Evolutionary conservation across 139 green algal species (phyloP).

Genomic region (Haematococcus lacustris): DNA sequence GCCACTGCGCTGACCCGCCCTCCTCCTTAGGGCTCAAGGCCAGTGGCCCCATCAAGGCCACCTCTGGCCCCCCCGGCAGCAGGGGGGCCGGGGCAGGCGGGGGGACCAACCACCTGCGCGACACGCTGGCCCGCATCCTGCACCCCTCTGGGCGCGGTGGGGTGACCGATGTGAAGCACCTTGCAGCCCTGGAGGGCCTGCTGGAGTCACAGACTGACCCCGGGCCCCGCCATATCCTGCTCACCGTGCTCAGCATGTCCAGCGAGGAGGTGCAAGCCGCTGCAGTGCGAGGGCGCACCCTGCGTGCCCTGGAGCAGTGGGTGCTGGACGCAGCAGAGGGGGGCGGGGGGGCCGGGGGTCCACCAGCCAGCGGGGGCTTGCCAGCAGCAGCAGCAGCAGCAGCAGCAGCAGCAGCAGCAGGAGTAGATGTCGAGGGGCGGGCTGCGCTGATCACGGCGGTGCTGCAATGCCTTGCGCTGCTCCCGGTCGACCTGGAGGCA

Average conservation of each 20-base stretch:
- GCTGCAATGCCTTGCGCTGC: not conserved
- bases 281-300: constrained; percentile 9
- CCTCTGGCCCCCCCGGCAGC: too few relatives aligned
- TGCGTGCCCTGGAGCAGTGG: constrained; percentile 2
- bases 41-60: too few relatives aligned
- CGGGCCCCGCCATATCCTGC: constrained; percentile 15
- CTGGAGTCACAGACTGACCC: constrained; percentile 12
- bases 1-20: too few relatives aligned
- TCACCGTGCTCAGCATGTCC: constrained; percentile 10
- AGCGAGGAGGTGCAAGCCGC: constrained; percentile 5
- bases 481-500: not conserved
- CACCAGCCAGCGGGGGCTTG: too few relatives aligned
- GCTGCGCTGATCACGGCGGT: not conserved
- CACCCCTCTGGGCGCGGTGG: not conserved
- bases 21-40: too few relatives aligned
- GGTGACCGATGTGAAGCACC: constrained; percentile 6
- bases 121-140: constrained; percentile 6
- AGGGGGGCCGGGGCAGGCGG: too few relatives aligned
- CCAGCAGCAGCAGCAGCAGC: too few relatives aligned
- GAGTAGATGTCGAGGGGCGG: not conserved
- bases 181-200: constrained; percentile 6
- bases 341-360: not conserved
- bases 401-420: too few relatives aligned
- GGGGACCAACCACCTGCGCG: not conserved
- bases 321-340: constrained; percentile 1